Base-by-base conservation (phyloP, 495 filamentous ascomycete genomes). In the Tuber magnatum region DNA sequence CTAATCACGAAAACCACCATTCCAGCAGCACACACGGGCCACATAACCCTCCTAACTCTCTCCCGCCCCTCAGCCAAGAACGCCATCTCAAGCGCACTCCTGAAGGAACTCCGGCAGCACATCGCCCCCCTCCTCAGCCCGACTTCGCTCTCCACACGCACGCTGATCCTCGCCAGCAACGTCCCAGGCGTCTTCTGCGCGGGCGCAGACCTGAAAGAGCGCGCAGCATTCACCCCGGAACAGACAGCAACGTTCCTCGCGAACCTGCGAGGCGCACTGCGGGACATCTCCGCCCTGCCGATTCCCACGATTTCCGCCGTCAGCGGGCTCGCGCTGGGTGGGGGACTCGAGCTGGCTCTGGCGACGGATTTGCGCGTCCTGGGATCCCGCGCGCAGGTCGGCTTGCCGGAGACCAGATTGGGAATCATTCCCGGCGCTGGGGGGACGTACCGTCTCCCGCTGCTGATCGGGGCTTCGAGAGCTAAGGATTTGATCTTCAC, bases 391-490 rank as follows among this genome's bases (percentile, higher is more conserved):
- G 90, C 92, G 38, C 84, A 86, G 69, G 89, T 99, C 73, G 94
- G 89, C 1, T 88, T 99, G 3, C 95, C 95, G 3, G 95, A 99
- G 81, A 97, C 95, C 0, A 85, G 93, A 0, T 87, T 99, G 1
- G 95, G 91, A 38, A 98, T 99, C 80, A 91, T 98, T 75, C 95
- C 95, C 9, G 95, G 95, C 68, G 96, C 95, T 0, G 95, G 95
- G 9, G 95, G 95, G 28, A 97, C 94, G 0, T 94, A 92, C 82
- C 90, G 95, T 7, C 87, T 99, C 0, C 93, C 92, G 0, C 84
- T 84, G 0, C 80, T 98, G 24, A 90, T 98, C 72, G 96, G 95
- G 7, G 82, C 89, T 7, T 83, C 86, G 12, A 88, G 92, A 38
- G 95, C 95, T 10, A 85, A 93, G 68, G 93, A 98, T 81, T 83